These are phyloP conservation scores for Hymenoscyphus fraxineus DNA, from an alignment of 2,329 filamentous ascomycete species.

Conservation along the genomic window DNA sequence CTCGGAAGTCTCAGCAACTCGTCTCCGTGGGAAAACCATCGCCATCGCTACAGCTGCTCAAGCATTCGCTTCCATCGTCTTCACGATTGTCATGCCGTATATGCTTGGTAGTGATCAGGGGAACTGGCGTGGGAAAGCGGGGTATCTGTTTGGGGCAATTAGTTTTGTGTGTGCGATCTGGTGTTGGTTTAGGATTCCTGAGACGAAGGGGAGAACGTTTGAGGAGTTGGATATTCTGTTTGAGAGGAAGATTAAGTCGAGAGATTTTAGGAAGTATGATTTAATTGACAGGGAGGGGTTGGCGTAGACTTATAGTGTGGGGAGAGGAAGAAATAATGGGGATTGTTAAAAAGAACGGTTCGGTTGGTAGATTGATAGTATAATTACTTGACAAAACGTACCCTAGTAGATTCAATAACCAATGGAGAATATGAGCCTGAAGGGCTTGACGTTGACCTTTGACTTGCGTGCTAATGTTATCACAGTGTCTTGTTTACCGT, in stretches of 20 bases:
- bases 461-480: no score
- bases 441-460: no score
- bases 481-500: no score
- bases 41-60: conserved; percentile 14
- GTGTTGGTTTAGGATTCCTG: conserved; percentile 49
- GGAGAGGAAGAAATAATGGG: neutral
- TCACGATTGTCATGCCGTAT: conserved; percentile 35
- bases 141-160: conserved; percentile 36
- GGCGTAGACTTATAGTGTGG: neutral
- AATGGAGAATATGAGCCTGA: no score
- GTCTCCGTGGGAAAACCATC: conserved; percentile 28
- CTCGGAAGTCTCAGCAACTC: conserved; percentile 11
- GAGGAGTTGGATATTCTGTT: conserved; percentile 24
- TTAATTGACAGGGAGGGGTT: conserved; percentile 1
- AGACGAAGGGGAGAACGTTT: conserved; percentile 38
- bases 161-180: conserved; percentile 34
- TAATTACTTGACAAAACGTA: no score
- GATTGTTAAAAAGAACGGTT: neutral
- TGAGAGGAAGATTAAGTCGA: conserved; percentile 13
- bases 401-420: no score
- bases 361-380: no score
- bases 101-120: conserved; percentile 42
- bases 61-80: conserved; percentile 12
- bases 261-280: conserved; percentile 13
- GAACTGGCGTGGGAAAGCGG: conserved; percentile 40